Percentiles rank a stretch among this genome's conserved stretches.
Conservation (phyloP, 306 rosid genomes). For the Cucumis cinereus region DNA sequence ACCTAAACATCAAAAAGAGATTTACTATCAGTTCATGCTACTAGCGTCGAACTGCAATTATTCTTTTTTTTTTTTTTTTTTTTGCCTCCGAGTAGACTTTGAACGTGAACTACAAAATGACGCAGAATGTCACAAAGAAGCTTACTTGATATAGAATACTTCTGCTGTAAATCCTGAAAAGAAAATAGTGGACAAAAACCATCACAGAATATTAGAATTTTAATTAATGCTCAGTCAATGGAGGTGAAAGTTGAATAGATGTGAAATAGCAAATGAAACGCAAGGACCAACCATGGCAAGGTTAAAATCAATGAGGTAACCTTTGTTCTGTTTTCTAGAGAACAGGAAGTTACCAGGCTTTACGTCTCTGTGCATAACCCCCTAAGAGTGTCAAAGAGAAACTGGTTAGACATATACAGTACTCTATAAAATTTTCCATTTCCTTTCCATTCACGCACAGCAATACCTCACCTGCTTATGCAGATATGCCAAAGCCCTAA, state of each 20-base stretch:
- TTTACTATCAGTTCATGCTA: background rate
- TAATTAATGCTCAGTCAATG: background rate
- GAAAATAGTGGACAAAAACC: background rate
- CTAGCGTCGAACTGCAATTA: background rate
- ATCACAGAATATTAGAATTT: slow-evolving; percentile 1
- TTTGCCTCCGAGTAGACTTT: background rate
- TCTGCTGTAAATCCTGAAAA: slow-evolving; percentile 26
- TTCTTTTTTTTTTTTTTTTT: background rate
- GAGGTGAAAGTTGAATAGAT: background rate
- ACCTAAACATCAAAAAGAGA: slow-evolving; percentile 19
- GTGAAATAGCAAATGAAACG: background rate
- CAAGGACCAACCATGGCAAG: slow-evolving; percentile 57
- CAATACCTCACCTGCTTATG: slow-evolving; percentile 61
- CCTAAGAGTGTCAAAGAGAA: slow-evolving; percentile 30
- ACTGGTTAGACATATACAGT: background rate
- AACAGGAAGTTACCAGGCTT: slow-evolving; percentile 96
- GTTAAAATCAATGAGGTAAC: slow-evolving; percentile 84
- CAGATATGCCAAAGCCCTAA: slow-evolving; percentile 62
- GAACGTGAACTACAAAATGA: background rate
- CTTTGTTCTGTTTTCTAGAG: slow-evolving; percentile 54
- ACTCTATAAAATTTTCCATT: background rate
- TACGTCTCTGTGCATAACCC: slow-evolving; percentile 70
- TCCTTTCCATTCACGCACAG: background rate
- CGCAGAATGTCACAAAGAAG: slow-evolving; percentile 1
- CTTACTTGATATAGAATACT: slow-evolving; percentile 44